Evolutionary conservation across 306 rosid species (phyloP), one percentile per base, ranked within the genome.

Genomic region (Dryas octopetala): DNA sequence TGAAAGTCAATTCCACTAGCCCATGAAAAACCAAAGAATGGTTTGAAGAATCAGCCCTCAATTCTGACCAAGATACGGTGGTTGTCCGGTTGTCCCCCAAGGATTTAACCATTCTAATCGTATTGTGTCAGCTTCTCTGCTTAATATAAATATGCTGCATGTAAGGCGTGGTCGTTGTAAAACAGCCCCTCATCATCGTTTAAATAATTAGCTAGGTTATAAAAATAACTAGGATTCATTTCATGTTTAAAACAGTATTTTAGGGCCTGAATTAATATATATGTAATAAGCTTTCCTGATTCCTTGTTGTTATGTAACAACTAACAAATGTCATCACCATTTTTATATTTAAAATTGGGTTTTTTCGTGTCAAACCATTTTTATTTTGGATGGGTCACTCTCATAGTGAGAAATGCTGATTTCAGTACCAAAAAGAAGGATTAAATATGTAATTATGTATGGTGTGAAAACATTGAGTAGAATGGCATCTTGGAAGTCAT

Each of bases 401-500:
- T 55, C 62, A 15, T 6, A 14, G 45, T 57, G 14, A 43, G 75
- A 57, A 19, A 44, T 41, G 63, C 54, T 1, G 75, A 43, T 43
- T 43, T 71, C 10, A 13, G 52, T 43, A 12, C 41, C 64, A 4
- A 40, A 52, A 53, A 51, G 38, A 23, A 12, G 5, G 51, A 17
- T 51, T 53, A 69, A 14, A 32, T 70, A 16, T 10, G 38, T 32
- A 28, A 28, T 28, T 1, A 28, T 16, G 7, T n/a, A 23, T 13
- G 49, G n/a, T 51, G 47, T 68, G 49, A 48, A 69, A 16, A 2
- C 11, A 40, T 40, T 16, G 74, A 53, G 9, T 2, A 40, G 51
- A 52, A 32, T 1, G 50, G 62, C 32, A 70, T 51, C 73, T 68
- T 38, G 9, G 59, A 13, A 58, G 72, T 14, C 58, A 68, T 28